These are phyloP conservation scores for Sclerospora graminicola DNA, from an alignment of 352 stramenopile species.

Conservation along the genomic window DNA sequence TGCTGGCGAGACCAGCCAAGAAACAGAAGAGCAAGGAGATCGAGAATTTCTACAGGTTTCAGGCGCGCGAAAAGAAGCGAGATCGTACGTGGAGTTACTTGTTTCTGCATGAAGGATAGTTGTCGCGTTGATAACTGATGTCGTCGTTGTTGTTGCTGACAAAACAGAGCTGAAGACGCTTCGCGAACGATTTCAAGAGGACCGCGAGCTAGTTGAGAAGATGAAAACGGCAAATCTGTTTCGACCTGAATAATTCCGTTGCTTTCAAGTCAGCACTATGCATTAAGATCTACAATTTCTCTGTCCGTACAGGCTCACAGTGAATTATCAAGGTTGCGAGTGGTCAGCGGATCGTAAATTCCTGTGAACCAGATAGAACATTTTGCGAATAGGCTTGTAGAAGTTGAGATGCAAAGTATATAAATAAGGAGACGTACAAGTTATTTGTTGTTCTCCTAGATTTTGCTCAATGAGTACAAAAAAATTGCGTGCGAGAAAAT, in stretches of 20 bases:
- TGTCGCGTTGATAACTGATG: constrained; percentile 1
- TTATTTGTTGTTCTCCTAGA: no score
- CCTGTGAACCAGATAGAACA: no score
- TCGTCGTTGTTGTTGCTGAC: background rate
- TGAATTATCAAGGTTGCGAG: no score
- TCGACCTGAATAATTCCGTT: constrained; percentile 65
- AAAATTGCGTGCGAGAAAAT: no score
- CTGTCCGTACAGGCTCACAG: no score
- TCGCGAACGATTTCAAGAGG: constrained; percentile 77
- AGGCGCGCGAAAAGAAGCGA: constrained; percentile 80
- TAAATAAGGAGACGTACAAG: no score
- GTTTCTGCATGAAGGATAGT: background rate
- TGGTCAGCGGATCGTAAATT: no score
- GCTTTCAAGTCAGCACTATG: no score
- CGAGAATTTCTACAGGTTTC: constrained; percentile 80
- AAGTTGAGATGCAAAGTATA: no score
- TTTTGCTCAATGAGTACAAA: no score
- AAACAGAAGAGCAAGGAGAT: constrained; percentile 81
- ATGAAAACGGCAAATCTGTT: constrained; percentile 79
- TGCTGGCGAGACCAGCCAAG: constrained; percentile 49
- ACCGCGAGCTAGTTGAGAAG: constrained; percentile 65
- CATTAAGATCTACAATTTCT: no score
- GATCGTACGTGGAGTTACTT: constrained; percentile 38
- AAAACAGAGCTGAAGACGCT: constrained; percentile 71
- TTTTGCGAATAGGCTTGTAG: no score